Percentiles rank a stretch among this genome's conserved stretches.
Conservation (phyloP, 345 rosid species). For the Rubroshorea leprosula region DNA sequence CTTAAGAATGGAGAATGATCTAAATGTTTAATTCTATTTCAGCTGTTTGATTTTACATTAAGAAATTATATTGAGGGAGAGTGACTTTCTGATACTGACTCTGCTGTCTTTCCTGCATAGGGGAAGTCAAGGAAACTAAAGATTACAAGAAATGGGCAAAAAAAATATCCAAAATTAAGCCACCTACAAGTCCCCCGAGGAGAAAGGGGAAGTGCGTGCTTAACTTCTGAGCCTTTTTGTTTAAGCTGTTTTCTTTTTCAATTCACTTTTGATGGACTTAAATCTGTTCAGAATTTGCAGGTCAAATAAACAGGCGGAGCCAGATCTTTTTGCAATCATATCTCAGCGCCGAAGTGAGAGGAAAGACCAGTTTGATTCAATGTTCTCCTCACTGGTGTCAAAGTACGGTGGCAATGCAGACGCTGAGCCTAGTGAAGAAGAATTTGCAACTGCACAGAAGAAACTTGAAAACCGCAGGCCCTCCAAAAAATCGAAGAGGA, state of each 20-base stretch:
- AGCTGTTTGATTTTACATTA: no score
- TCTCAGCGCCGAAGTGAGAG: slow-evolving; percentile 59
- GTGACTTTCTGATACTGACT: not conserved
- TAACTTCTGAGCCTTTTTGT: not conserved
- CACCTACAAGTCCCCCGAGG: slow-evolving; percentile 58
- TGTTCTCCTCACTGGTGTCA: slow-evolving; percentile 72
- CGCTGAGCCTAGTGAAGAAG: slow-evolving; percentile 79
- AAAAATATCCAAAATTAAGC: slow-evolving; percentile 51
- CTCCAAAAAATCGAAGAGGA: slow-evolving; percentile 6
- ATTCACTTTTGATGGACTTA: not conserved
- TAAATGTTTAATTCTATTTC: no score
- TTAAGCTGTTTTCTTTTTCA: not conserved
- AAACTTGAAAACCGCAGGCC: slow-evolving; percentile 50
- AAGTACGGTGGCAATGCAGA: slow-evolving; percentile 55
- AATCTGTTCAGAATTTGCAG: slow-evolving; percentile 22
- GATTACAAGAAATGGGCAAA: slow-evolving; percentile 82
- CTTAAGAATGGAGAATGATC: no score
- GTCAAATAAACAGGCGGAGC: slow-evolving; percentile 41
- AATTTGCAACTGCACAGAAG: slow-evolving; percentile 80
- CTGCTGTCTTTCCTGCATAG: slow-evolving; percentile 26
- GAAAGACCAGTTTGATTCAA: slow-evolving; percentile 66
- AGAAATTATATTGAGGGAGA: slow-evolving; percentile 1
- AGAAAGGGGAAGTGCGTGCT: slow-evolving; percentile 55
- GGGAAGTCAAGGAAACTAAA: slow-evolving; percentile 64
- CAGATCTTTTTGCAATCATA: slow-evolving; percentile 54